phyloP scores from a whole-genome alignment of 768 basidiomycete species.

The Phylloporus sp. region DNA sequence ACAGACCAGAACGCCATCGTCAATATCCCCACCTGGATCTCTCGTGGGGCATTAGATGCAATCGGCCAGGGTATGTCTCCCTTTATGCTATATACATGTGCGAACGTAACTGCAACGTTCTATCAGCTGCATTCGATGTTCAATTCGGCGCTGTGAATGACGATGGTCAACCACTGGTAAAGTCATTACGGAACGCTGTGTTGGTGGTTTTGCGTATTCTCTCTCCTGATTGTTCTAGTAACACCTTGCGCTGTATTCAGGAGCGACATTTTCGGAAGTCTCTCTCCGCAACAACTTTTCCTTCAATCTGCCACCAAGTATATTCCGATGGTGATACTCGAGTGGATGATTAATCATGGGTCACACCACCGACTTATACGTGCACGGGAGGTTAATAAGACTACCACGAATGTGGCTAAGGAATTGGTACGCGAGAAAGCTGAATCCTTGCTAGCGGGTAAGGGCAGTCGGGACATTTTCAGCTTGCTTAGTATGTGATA shows the following conservation, averaged over 20 bases:
- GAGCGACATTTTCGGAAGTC: slow-evolving; percentile 15
- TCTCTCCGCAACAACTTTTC: slow-evolving; percentile 18
- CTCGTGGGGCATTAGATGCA: slow-evolving; percentile 47
- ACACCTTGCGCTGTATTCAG: slow-evolving; percentile 17
- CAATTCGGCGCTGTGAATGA: slow-evolving; percentile 29
- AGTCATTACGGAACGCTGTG: slow-evolving; percentile 9
- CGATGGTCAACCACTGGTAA: slow-evolving; percentile 9
- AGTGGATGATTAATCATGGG: slow-evolving; percentile 32
- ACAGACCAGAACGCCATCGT: slow-evolving; percentile 15
- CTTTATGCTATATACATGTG: background rate
- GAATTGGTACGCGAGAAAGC: slow-evolving; percentile 19
- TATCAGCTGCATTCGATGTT: slow-evolving; percentile 47
- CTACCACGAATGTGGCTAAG: slow-evolving; percentile 10
- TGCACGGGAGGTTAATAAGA: slow-evolving; percentile 11
- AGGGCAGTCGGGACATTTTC: slow-evolving; percentile 18
- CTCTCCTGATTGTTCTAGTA: background rate
- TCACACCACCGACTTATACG: slow-evolving; percentile 20
- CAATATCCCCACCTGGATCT: slow-evolving; percentile 29
- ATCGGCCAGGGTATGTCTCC: slow-evolving; percentile 42
- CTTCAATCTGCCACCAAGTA: slow-evolving; percentile 11
- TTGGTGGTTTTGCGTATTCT: slow-evolving; percentile 1
- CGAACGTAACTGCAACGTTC: background rate
- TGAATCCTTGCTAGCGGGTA: slow-evolving; percentile 10
- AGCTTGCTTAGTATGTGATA: slow-evolving; percentile 39
- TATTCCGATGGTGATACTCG: slow-evolving; percentile 22